Conservation (phyloP, 1,139 yeast genomes). For the Yamadazyma blattariae region DNA sequence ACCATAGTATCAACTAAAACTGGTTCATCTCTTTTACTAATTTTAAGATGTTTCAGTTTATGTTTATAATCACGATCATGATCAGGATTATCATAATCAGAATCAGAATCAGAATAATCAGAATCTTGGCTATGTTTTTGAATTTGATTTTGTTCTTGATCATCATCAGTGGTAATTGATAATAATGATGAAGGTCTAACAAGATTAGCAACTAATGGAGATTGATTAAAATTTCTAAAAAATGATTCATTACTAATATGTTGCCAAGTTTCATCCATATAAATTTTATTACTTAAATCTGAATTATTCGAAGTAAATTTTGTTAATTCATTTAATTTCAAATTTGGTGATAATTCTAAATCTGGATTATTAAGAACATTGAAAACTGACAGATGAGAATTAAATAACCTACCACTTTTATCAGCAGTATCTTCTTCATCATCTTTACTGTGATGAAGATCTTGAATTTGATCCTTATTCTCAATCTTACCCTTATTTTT, state of each 20-base stretch:
- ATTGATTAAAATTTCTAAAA: conserved; percentile 12
- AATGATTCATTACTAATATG: conserved; percentile 14
- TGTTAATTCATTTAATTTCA: conserved; percentile 6
- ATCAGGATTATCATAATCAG: conserved; percentile 9
- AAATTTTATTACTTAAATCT: conserved; percentile 1
- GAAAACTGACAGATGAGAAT: conserved; percentile 39
- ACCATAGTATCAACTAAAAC: conserved; percentile 23
- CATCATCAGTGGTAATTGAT: conserved; percentile 20
- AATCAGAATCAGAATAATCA: too few relatives aligned
- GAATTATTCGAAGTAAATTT: conserved; percentile 8
- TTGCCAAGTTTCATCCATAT: conserved; percentile 21
- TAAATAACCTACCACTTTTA: conserved; percentile 22
- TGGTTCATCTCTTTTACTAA: background rate
- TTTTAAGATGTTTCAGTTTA: too few relatives aligned
- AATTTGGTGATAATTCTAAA: conserved; percentile 26
- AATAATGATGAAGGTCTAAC: conserved; percentile 21
- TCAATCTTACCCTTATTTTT: too few relatives aligned
- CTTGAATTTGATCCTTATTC: too few relatives aligned
- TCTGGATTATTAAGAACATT: conserved; percentile 42
- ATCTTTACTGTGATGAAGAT: background rate
- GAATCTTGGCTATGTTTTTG: too few relatives aligned
- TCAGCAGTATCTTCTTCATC: background rate
- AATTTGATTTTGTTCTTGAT: conserved; percentile 8
- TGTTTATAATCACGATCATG: conserved; percentile 8
- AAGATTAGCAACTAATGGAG: conserved; percentile 9